A percentile compares a stretch with the other conserved stretches of the same genome.
Evolutionary conservation across 169 alveolate species (phyloP).

Genomic region (Cryptosporidium meleagridis): DNA sequence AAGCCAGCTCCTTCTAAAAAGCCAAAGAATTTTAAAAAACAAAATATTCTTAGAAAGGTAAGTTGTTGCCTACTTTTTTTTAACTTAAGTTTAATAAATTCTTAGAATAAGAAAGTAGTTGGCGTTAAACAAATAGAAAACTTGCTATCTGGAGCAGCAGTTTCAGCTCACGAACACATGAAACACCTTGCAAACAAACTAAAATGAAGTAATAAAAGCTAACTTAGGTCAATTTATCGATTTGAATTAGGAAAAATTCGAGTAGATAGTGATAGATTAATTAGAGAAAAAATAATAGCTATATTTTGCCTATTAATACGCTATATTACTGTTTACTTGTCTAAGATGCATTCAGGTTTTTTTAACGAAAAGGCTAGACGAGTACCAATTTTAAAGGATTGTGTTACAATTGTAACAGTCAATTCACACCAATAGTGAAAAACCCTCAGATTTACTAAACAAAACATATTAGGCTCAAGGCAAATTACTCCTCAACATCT

Average conservation of each 20-base stretch:
- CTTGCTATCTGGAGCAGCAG: conserved; percentile 64
- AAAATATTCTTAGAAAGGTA: conserved; percentile 54
- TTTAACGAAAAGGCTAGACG: background rate
- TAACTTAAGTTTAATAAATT: background rate
- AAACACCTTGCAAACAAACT: conserved; percentile 49
- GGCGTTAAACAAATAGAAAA: conserved; percentile 53
- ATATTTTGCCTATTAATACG: conserved; percentile 59
- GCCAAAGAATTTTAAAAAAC: background rate
- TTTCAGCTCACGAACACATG: conserved; percentile 54
- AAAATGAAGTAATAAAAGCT: background rate
- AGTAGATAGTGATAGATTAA: conserved; percentile 8
- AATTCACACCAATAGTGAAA: background rate
- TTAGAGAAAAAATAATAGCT: conserved; percentile 58
- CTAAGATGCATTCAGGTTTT: conserved; percentile 4
- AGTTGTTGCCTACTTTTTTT: background rate
- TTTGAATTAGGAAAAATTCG: background rate
- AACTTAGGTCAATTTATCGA: background rate
- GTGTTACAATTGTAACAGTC: background rate
- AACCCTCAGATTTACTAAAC: background rate
- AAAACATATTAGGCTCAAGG: background rate
- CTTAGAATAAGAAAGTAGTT: conserved; percentile 33
- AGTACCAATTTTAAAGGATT: background rate
- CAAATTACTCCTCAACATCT: conserved; percentile 72
- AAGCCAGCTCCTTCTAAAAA: conserved; percentile 55
- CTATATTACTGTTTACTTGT: conserved; percentile 11